Conservation (phyloP, 129 eudicot species). For the Helianthus annuus region DNA sequence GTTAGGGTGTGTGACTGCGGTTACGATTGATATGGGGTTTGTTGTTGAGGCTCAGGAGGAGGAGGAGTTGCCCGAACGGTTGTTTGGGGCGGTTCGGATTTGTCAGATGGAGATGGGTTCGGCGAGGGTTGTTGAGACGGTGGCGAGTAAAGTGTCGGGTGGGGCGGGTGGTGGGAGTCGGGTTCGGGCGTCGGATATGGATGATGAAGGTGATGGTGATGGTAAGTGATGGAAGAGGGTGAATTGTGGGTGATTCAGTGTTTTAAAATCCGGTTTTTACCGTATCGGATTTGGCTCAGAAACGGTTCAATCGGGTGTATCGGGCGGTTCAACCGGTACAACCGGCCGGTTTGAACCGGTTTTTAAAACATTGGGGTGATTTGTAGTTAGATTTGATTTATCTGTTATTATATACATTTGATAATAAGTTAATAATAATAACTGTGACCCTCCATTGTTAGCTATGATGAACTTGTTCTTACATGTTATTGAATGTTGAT, state of each 20-base stretch:
- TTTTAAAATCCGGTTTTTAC: too few relatives aligned
- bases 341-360: too few relatives aligned
- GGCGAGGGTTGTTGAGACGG: slow-evolving; percentile 55
- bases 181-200: slow-evolving; percentile 33
- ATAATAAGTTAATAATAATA: slow-evolving; percentile 28
- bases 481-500: background rate
- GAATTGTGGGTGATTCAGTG: too few relatives aligned
- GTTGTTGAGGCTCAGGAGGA: slow-evolving; percentile 69
- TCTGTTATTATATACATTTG: background rate
- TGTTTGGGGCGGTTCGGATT: slow-evolving; percentile 89
- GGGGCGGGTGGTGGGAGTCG: slow-evolving; percentile 17
- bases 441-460: background rate
- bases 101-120: slow-evolving; percentile 91
- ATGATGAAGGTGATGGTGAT: slow-evolving; percentile 16
- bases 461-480: slow-evolving; percentile 3
- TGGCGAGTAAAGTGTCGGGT: background rate
- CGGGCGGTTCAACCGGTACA: too few relatives aligned
- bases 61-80: slow-evolving; percentile 77
- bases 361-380: background rate
- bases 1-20: slow-evolving; percentile 74
- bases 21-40: slow-evolving; percentile 93
- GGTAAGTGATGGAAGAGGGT: too few relatives aligned
- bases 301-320: too few relatives aligned
- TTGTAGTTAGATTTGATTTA: slow-evolving; percentile 11
- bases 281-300: too few relatives aligned